A percentile compares a stretch with the other conserved stretches of the same genome.
Evolutionary conservation across 768 basidiomycete species (phyloP).

Genomic region (Lactarius sanguifluus): DNA sequence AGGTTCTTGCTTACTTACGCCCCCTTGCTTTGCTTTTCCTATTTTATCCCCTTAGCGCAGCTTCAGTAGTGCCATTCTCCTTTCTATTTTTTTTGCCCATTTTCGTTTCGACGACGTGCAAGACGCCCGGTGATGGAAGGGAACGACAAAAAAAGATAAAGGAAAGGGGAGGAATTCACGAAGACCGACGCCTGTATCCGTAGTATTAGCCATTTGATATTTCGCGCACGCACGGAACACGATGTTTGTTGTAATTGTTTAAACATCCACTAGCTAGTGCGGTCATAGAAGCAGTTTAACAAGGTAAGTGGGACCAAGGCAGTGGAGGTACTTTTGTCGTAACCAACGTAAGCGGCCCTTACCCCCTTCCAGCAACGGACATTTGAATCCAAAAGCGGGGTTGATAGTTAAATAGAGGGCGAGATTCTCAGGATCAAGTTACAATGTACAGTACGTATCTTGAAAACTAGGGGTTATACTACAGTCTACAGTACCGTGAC

Average conservation of each 20-base stretch:
- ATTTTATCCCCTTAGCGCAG: conserved; percentile 21
- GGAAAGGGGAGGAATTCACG: background rate
- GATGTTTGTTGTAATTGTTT: background rate
- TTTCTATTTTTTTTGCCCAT: background rate
- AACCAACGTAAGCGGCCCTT: background rate
- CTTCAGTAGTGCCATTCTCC: background rate
- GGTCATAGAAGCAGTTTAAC: too few relatives aligned
- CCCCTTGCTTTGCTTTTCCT: conserved; percentile 1
- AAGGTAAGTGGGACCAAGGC: too few relatives aligned
- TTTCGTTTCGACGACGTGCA: conserved; percentile 13
- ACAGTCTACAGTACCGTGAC: too few relatives aligned
- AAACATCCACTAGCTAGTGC: too few relatives aligned
- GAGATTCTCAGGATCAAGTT: too few relatives aligned
- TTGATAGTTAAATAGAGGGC: too few relatives aligned
- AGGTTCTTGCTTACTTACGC: conserved; percentile 10
- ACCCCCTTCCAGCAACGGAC: too few relatives aligned
- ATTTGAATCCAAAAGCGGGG: too few relatives aligned
- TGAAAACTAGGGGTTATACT: too few relatives aligned
- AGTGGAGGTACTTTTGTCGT: background rate
- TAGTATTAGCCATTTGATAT: conserved; percentile 1
- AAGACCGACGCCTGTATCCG: background rate
- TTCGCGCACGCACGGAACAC: background rate
- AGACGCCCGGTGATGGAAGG: background rate
- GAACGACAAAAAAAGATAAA: background rate
- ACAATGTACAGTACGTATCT: too few relatives aligned